A percentile compares a stretch with the other conserved stretches of the same genome.
phyloP scores from a whole-genome alignment of 2,329 filamentous ascomycete species.

The Fusarium sambucinum region DNA sequence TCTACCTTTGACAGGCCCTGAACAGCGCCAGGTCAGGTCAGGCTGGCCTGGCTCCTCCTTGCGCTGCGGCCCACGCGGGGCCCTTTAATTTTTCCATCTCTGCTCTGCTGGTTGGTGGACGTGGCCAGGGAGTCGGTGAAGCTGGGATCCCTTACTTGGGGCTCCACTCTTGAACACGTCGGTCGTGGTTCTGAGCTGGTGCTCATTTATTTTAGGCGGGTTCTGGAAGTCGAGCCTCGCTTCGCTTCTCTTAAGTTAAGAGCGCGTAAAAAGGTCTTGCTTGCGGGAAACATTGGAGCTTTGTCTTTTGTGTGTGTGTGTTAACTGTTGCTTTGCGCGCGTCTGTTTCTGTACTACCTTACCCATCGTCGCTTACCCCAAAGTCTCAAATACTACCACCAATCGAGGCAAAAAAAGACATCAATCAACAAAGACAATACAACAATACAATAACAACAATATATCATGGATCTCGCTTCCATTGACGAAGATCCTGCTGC shows the following conservation, averaged over 20 bases:
- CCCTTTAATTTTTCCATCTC: conserved; percentile 35
- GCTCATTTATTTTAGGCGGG: conserved; percentile 36
- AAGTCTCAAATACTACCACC: conserved; percentile 3
- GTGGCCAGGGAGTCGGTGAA: conserved; percentile 42
- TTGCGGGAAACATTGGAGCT: conserved; percentile 34
- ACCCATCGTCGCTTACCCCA: conserved; percentile 12
- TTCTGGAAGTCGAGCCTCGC: conserved; percentile 26
- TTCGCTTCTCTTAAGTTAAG: conserved; percentile 2
- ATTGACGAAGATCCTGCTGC: conserved; percentile 48
- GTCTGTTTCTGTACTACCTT: conserved; percentile 7
- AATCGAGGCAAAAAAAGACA: neutral
- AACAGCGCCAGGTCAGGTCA: conserved; percentile 15
- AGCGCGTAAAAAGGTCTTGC: conserved; percentile 36
- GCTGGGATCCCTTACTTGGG: conserved; percentile 35
- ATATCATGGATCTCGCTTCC: conserved; percentile 44
- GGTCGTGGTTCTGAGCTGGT: conserved; percentile 16
- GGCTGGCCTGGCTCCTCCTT: conserved; percentile 23
- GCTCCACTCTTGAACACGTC: conserved; percentile 40
- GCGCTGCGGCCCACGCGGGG: conserved; percentile 37
- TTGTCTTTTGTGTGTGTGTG: conserved; percentile 10
- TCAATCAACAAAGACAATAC: conserved; percentile 5
- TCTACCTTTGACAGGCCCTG: neutral
- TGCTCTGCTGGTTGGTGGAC: conserved; percentile 34
- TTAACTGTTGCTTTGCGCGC: conserved; percentile 13
- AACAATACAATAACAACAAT: neutral